Percentiles rank a stretch among this genome's conserved stretches.
phyloP scores from a whole-genome alignment of 2,329 filamentous ascomycete genomes.

The Elsinoe fawcettii region DNA sequence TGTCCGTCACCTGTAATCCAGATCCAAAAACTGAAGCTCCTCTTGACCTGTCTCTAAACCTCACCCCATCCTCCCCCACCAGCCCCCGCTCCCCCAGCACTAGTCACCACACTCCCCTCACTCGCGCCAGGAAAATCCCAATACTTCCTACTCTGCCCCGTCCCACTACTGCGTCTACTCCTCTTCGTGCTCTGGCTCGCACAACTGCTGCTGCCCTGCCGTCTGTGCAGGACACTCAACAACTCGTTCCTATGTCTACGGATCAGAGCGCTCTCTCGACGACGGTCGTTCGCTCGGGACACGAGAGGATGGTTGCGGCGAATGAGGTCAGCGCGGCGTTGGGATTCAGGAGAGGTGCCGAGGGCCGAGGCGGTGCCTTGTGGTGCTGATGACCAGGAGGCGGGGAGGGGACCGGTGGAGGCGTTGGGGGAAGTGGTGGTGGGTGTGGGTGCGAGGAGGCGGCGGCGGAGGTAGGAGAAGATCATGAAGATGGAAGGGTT shows the following conservation, averaged over 20 bases:
- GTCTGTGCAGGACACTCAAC: neutral
- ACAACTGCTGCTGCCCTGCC: conserved; percentile 55
- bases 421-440: conserved; percentile 21
- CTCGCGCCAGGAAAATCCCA: conserved; percentile 84
- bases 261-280: conserved; percentile 15
- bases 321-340: conserved; percentile 73
- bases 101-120: conserved; percentile 39
- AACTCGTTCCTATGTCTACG: conserved; percentile 26
- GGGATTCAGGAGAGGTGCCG: conserved; percentile 49
- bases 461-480: conserved; percentile 74
- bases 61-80: conserved; percentile 75
- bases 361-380: conserved; percentile 32
- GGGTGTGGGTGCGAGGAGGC: conserved; percentile 52
- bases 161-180: conserved; percentile 55
- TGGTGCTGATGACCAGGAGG: conserved; percentile 28
- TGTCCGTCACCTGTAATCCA: too few species aligned
- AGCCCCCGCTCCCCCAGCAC: conserved; percentile 52
- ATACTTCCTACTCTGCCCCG: conserved; percentile 62
- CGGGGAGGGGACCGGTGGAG: conserved; percentile 23
- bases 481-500: conserved; percentile 87
- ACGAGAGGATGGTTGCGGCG: conserved; percentile 84
- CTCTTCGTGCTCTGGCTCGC: conserved; percentile 80
- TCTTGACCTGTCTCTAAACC: conserved; percentile 38
- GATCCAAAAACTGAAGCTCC: neutral
- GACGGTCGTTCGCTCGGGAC: conserved; percentile 36